Evolutionary conservation across 2,329 filamentous ascomycete species (phyloP).

Genomic region (Pseudopyrenochaeta lycopersici): DNA sequence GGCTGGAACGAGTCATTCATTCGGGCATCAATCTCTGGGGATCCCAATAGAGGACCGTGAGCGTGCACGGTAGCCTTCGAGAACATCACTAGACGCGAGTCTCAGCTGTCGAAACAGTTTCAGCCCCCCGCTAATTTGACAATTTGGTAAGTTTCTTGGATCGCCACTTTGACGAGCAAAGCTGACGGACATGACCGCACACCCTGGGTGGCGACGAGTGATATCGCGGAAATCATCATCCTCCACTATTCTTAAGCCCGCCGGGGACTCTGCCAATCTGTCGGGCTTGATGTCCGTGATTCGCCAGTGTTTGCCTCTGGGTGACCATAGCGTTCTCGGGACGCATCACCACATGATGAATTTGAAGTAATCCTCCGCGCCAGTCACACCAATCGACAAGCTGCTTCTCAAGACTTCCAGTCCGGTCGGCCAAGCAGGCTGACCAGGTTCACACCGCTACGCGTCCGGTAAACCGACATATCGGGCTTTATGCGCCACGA

Average conservation of each 20-base stretch:
- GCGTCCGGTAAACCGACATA: conserved; percentile 19
- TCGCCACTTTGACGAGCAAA: conserved; percentile 6
- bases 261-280: conserved; percentile 21
- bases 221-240: conserved; percentile 16
- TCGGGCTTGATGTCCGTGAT: conserved; percentile 26
- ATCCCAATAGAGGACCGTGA: conserved; percentile 3
- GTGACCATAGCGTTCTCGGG: conserved; percentile 31
- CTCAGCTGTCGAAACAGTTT: neutral
- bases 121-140: conserved; percentile 9
- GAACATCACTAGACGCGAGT: conserved; percentile 15
- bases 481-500: conserved; percentile 28
- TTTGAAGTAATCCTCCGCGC: conserved; percentile 14
- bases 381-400: conserved; percentile 18
- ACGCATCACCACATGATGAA: conserved; percentile 21
- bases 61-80: conserved; percentile 16
- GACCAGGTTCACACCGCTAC: conserved; percentile 18
- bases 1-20: conserved; percentile 21
- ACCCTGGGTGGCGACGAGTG: conserved; percentile 20
- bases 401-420: conserved; percentile 6
- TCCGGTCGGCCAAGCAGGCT: conserved; percentile 21
- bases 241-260: conserved; percentile 20
- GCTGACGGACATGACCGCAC: conserved; percentile 26
- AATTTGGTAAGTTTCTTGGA: conserved; percentile 4
- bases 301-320: conserved; percentile 21
- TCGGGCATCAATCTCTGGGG: conserved; percentile 11